Conservation (phyloP, 2,329 filamentous ascomycete genomes). For the Neonectria faginata region DNA sequence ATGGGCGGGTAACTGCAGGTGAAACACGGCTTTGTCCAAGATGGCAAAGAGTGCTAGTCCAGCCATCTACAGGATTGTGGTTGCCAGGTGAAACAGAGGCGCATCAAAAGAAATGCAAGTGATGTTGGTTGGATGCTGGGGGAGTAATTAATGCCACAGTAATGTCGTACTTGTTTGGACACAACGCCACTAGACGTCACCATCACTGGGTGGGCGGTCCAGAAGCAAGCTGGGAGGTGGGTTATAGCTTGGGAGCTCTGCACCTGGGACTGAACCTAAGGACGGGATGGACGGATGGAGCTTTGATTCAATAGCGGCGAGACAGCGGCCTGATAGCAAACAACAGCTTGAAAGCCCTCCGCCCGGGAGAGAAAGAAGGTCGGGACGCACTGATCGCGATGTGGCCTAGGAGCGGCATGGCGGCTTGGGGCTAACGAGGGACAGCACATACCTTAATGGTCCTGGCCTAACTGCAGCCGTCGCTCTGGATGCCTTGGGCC, state of each 20-base stretch:
- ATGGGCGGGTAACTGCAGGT: not conserved
- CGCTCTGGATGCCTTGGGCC: not conserved
- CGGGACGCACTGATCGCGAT: constrained; percentile 23
- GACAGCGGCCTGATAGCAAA: not conserved
- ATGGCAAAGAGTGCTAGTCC: not conserved
- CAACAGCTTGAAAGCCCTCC: not conserved
- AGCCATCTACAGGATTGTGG: not conserved
- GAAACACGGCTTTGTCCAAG: not conserved
- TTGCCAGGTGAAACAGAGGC: not conserved
- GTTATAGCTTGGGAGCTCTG: not conserved
- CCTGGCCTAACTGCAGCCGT: not conserved
- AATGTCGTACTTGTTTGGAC: not conserved
- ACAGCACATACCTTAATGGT: constrained; percentile 8
- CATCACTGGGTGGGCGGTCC: not conserved
- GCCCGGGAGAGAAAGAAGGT: not conserved
- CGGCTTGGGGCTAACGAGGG: constrained; percentile 10
- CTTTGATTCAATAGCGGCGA: too few species aligned
- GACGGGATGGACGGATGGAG: not conserved
- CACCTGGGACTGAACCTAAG: not conserved
- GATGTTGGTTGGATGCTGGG: not conserved
- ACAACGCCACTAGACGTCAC: constrained; percentile 4
- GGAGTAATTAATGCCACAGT: not conserved
- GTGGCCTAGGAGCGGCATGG: constrained; percentile 11
- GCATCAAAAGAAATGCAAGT: not conserved
- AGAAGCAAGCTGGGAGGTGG: not conserved